phyloP scores from a whole-genome alignment of 805 yeast species.

The Priceomyces castillae region DNA sequence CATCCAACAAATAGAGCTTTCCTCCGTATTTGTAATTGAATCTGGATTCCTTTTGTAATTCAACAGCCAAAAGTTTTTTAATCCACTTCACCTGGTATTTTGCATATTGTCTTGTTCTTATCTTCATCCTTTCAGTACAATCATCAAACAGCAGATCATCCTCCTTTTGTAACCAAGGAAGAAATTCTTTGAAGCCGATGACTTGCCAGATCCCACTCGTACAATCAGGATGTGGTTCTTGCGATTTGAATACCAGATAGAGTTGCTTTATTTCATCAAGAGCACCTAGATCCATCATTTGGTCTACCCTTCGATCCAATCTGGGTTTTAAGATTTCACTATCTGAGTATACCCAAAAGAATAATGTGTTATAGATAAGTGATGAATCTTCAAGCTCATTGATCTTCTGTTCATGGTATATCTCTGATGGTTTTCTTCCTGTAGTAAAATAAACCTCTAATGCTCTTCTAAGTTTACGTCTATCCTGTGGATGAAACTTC shows the following conservation, averaged over 20 bases:
- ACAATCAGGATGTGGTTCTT: slow-evolving; percentile 43
- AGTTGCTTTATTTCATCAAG: slow-evolving; percentile 64
- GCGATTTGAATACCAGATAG: slow-evolving; percentile 41
- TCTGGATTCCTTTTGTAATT: slow-evolving; percentile 46
- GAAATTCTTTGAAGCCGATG: slow-evolving; percentile 87
- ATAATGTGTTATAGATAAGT: slow-evolving; percentile 57
- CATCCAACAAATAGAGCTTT: slow-evolving; percentile 65
- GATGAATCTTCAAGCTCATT: slow-evolving; percentile 43
- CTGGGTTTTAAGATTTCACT: slow-evolving; percentile 55
- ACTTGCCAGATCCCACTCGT: slow-evolving; percentile 90
- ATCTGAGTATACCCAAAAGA: slow-evolving; percentile 81
- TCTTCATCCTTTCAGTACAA: slow-evolving; percentile 75
- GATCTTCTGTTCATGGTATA: slow-evolving; percentile 60
- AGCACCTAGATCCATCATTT: slow-evolving; percentile 74
- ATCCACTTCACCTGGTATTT: slow-evolving; percentile 91
- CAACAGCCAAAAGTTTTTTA: slow-evolving; percentile 61
- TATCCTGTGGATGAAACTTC: slow-evolving; percentile 91
- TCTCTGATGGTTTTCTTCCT: slow-evolving; percentile 64
- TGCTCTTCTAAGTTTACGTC: slow-evolving; percentile 73
- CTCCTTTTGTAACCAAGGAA: slow-evolving; percentile 57
- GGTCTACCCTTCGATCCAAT: slow-evolving; percentile 77
- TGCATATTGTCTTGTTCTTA: slow-evolving; percentile 82
- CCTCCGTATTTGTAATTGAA: slow-evolving; percentile 57
- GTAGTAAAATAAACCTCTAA: slow-evolving; percentile 74
- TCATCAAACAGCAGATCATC: slow-evolving; percentile 25